Evolutionary conservation across 495 filamentous ascomycete species (phyloP).

Genomic region (Penicillium bialowiezense): DNA sequence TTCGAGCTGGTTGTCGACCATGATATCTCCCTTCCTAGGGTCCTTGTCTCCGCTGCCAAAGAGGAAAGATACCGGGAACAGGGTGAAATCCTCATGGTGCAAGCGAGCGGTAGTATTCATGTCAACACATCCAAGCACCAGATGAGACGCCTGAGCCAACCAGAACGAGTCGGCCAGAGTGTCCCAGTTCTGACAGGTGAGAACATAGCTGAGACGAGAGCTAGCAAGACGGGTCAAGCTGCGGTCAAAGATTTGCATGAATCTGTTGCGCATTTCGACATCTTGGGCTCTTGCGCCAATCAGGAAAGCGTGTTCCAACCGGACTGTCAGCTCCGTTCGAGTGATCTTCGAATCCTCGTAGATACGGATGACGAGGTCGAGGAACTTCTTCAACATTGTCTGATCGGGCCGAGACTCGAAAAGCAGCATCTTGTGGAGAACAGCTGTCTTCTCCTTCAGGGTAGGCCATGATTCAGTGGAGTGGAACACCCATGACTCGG

Average conservation of each 20-base stretch:
- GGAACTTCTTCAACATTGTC: slow-evolving; percentile 83
- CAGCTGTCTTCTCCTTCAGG: slow-evolving; percentile 95
- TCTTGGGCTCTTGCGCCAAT: slow-evolving; percentile 93
- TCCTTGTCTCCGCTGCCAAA: slow-evolving; percentile 66
- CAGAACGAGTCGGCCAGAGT: slow-evolving; percentile 91
- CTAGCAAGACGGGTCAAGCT: slow-evolving; percentile 85
- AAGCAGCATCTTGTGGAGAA: slow-evolving; percentile 93
- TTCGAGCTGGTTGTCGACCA: slow-evolving; percentile 79
- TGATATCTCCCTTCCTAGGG: slow-evolving; percentile 63
- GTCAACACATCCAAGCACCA: slow-evolving; percentile 86
- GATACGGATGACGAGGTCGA: slow-evolving; percentile 93
- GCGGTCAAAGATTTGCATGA: slow-evolving; percentile 90
- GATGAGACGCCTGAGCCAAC: slow-evolving; percentile 89
- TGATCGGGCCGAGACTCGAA: slow-evolving; percentile 83
- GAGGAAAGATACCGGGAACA: slow-evolving; percentile 65
- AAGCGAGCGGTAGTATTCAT: slow-evolving; percentile 73
- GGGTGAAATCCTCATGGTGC: slow-evolving; percentile 77
- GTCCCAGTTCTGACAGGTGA: slow-evolving; percentile 96
- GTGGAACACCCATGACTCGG: slow-evolving; percentile 94
- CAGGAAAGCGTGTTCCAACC: slow-evolving; percentile 96
- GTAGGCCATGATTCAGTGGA: slow-evolving; percentile 92
- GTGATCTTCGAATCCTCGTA: slow-evolving; percentile 97
- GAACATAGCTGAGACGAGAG: slow-evolving; percentile 79
- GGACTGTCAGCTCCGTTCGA: slow-evolving; percentile 89
- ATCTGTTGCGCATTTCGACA: slow-evolving; percentile 94